Base-by-base conservation (phyloP, 495 filamentous ascomycete species). In the Talaromyces ruber region DNA sequence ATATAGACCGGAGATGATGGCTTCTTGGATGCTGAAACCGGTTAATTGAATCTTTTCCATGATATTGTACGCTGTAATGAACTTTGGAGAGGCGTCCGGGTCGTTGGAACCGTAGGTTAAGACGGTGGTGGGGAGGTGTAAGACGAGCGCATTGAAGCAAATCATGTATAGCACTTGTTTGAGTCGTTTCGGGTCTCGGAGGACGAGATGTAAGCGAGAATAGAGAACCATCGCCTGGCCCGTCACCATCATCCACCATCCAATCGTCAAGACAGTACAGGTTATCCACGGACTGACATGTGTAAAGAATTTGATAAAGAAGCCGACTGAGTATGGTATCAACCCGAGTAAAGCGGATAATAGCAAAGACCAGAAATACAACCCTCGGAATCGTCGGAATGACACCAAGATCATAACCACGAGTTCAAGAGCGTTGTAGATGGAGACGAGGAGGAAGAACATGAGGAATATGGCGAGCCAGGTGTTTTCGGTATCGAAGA, bases 31-130 rank as follows among this genome's bases (percentile, higher is more conserved):
- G 26, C 76, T 81, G 67, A 87, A 84, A 1, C 75, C 79, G 0
- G 78, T 79, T 67, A 86, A 71, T 66, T 86, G 80, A 26, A 83
- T 71, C 58, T 80, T 82, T 63, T 85, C 84, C 71, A 82, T 79
- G 52, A 82, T 71, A 25, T 81, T 77, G 63, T 83, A 86, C 1
- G 74, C 74, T 1, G 63, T 30, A 16, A 80, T 58, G 66, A 80
- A 83, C 5, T 68, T 51, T 3, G 65, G 32, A 14, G 58, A 57
- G 0, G 67, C 57, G 8, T 73, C 64, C 50, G 62, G 29, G 26
- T 72, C 63, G 45, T 81, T 82, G 9, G 74, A 72, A 0, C 77
- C 82, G 50, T 76, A 83, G 0, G 79, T 78, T 39, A 84, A 64
- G 12, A 82, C 64, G 9, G 79, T 79, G 2, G 79, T 82, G 1